Base-by-base conservation (phyloP, 106 monocot species). In the Xerophyta viscosa region DNA sequence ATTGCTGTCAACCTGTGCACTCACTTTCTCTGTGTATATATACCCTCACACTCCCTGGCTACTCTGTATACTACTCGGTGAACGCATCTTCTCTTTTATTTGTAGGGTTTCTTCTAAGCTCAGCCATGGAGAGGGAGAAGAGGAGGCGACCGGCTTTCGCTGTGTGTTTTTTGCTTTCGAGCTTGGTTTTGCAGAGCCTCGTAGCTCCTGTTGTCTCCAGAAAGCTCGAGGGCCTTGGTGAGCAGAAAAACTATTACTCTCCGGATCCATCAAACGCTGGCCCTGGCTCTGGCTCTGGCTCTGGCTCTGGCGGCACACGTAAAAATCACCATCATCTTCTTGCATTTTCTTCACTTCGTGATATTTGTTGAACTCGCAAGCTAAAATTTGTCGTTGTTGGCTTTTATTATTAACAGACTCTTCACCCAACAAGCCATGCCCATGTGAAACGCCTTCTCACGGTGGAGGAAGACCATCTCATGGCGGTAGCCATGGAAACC, bases 221-320 rank as follows among this genome's bases (percentile, higher is more conserved):
- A 24, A 71, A 27, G 24, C 61, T 62, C 2, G 61, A 46, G 29
- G 71, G 54, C 13, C 48, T 71, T 17, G 54, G 37, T 49, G 71
- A 66, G 11, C 45, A 67, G 57, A 71, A 77, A 62, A 71, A 24
- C 52, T 64, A 63, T 46, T 63, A 68, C 66, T 54, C 52, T 52
- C 62, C 65, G 14, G 23, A 49, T 42, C 25, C 69, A 11, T n/a
- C n/a, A n/a, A n/a, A n/a, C n/a, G n/a, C n/a, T n/a, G n/a, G n/a
- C n/a, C 28, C 46, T 0, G 10, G 18, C 6, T 39, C 39, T 1
- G 39, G n/a, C n/a, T n/a, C n/a, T n/a, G n/a, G n/a, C n/a, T n/a
- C n/a, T n/a, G n/a, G n/a, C n/a, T n/a, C n/a, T n/a, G n/a, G n/a
- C n/a, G n/a, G n/a, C n/a, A n/a, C n/a, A n/a, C n/a, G n/a, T n/a